Percentiles rank a stretch among this genome's conserved stretches.
Conservation (phyloP, 2,329 filamentous ascomycete genomes). For the Talaromyces sp. region DNA sequence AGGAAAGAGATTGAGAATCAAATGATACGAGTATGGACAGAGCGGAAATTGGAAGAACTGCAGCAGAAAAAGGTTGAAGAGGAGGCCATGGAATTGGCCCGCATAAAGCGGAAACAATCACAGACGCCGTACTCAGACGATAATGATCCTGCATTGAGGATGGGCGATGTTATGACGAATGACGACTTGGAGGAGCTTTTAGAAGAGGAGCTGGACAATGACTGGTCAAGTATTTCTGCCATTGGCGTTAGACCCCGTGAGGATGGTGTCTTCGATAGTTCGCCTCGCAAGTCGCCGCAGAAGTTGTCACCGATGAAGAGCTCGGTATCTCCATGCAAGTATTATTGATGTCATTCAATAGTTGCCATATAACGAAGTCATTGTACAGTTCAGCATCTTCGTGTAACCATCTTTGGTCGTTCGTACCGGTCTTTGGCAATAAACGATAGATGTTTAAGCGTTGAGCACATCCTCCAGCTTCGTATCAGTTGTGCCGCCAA, state of each 20-base stretch:
- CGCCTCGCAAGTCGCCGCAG: constrained; percentile 10
- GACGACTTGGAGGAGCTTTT: constrained; percentile 21
- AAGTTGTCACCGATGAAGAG: constrained; percentile 11
- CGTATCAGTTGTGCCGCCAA: constrained; percentile 46
- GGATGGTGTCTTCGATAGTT: constrained; percentile 1
- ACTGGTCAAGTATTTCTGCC: constrained; percentile 24
- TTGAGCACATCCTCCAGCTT: constrained; percentile 49
- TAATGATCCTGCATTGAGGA: background rate
- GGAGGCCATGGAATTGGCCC: background rate
- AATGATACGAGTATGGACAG: constrained; percentile 34
- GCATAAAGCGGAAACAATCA: background rate
- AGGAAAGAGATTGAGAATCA: constrained; percentile 36
- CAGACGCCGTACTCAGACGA: constrained; percentile 10
- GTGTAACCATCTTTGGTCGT: background rate
- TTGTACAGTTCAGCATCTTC: background rate
- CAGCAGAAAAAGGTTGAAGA: background rate
- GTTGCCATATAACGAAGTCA: background rate
- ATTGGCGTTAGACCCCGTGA: constrained; percentile 22
- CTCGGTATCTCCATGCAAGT: constrained; percentile 20
- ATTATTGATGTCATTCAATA: constrained; percentile 10
- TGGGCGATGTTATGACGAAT: constrained; percentile 10
- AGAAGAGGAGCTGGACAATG: constrained; percentile 22
- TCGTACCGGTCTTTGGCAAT: background rate
- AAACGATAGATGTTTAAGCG: constrained; percentile 25
- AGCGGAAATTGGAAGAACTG: constrained; percentile 10